Conservation (phyloP, 148 eudicot species). For the Salicornia ramosissima region DNA sequence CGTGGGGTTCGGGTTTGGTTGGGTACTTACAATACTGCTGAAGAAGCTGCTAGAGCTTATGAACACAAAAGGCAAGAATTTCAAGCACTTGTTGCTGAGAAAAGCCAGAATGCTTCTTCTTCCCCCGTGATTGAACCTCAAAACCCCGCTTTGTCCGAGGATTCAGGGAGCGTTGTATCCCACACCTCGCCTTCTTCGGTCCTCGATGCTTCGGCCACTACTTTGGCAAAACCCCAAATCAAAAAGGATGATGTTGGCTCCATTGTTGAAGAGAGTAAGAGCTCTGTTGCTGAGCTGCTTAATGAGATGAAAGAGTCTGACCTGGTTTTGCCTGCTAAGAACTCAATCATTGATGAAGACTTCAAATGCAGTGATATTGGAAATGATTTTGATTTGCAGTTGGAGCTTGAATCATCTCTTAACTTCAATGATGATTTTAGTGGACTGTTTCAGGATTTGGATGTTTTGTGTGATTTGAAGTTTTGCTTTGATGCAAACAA, state of each 20-base stretch:
- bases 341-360: slow-evolving; percentile 26
- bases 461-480: slow-evolving; percentile 34
- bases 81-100: slow-evolving; percentile 32
- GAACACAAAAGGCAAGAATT: slow-evolving; percentile 40
- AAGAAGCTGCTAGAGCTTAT: slow-evolving; percentile 67
- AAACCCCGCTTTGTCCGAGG: slow-evolving; percentile 34
- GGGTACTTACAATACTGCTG: slow-evolving; percentile 71
- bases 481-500: slow-evolving; percentile 33
- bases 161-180: slow-evolving; percentile 39
- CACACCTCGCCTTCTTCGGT: slow-evolving; percentile 54
- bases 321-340: slow-evolving; percentile 18
- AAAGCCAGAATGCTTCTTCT: slow-evolving; percentile 30
- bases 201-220: slow-evolving; percentile 33
- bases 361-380: slow-evolving; percentile 32
- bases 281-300: not conserved
- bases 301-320: slow-evolving; percentile 7
- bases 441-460: slow-evolving; percentile 33
- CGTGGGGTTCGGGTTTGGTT: slow-evolving; percentile 59
- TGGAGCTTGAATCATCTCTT: slow-evolving; percentile 40
- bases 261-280: not conserved
- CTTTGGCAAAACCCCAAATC: slow-evolving; percentile 2
- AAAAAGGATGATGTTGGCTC: not conserved
- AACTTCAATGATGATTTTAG: slow-evolving; percentile 38
- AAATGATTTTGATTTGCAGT: slow-evolving; percentile 43
- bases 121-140: slow-evolving; percentile 15